A percentile compares a stretch with the other conserved stretches of the same genome.
Evolutionary conservation across 1,139 yeast genomes (phyloP).

Genomic region (Geotrichum australiense): DNA sequence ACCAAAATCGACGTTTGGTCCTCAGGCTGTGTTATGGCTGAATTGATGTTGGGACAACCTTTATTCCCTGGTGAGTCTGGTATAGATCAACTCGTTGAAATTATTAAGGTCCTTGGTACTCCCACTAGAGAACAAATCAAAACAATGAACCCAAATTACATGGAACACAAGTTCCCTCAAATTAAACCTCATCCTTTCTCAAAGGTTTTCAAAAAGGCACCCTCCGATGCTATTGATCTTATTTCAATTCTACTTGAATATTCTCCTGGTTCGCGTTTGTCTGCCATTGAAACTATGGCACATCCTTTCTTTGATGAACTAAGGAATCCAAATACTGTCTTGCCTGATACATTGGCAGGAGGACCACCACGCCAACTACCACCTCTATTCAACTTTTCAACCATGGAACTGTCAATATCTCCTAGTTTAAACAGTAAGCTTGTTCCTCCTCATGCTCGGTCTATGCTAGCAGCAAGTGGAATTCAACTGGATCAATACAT

Average conservation of each 20-base stretch:
- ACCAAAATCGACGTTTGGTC: slow-evolving; percentile 98
- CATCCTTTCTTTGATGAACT: slow-evolving; percentile 75
- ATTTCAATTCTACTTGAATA: slow-evolving; percentile 59
- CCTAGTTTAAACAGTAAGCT: slow-evolving; percentile 37
- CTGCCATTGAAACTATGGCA: slow-evolving; percentile 61
- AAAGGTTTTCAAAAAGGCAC: slow-evolving; percentile 67
- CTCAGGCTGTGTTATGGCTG: slow-evolving; percentile 98
- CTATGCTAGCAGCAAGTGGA: slow-evolving; percentile 29
- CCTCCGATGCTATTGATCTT: slow-evolving; percentile 56
- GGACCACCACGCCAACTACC: slow-evolving; percentile 36
- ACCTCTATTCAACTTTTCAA: slow-evolving; percentile 37
- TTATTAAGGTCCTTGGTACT: slow-evolving; percentile 91
- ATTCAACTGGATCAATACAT: slow-evolving; percentile 35
- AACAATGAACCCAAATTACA: slow-evolving; percentile 94
- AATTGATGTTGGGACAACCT: slow-evolving; percentile 89
- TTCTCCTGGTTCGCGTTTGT: slow-evolving; percentile 64
- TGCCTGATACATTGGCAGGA: slow-evolving; percentile 43
- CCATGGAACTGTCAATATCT: slow-evolving; percentile 36
- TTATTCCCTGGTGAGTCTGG: slow-evolving; percentile 97
- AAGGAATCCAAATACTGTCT: slow-evolving; percentile 46
- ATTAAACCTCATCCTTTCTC: slow-evolving; percentile 87
- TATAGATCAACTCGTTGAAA: slow-evolving; percentile 93
- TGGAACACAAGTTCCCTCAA: slow-evolving; percentile 96
- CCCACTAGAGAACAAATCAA: slow-evolving; percentile 89
- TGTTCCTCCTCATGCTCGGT: slow-evolving; percentile 38